These are phyloP conservation scores for Dothistroma pini DNA, from an alignment of 2,329 filamentous ascomycete genomes.

Conservation along the genomic window DNA sequence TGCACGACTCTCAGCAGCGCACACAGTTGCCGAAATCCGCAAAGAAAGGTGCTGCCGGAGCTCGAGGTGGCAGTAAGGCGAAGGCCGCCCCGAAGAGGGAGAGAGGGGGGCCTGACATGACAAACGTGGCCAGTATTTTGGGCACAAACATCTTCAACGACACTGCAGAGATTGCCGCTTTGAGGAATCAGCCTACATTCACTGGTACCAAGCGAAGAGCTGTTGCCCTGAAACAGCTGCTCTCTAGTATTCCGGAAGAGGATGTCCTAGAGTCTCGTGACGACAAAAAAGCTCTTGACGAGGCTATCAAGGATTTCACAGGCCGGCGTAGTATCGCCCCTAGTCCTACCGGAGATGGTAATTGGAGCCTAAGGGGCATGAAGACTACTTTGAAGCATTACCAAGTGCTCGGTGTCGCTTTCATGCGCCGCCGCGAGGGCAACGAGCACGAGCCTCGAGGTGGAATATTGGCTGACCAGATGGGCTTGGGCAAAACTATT, in stretches of 20 bases:
- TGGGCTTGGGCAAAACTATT: constrained; percentile 99
- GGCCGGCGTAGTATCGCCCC: constrained; percentile 27
- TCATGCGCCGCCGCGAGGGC: constrained; percentile 54
- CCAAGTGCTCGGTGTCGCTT: constrained; percentile 51
- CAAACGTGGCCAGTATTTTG: constrained; percentile 19
- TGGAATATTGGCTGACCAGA: constrained; percentile 95
- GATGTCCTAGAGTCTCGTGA: constrained; percentile 30
- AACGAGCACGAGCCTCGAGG: constrained; percentile 36
- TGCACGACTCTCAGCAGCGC: not conserved
- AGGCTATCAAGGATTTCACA: constrained; percentile 42
- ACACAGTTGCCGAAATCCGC: not conserved
- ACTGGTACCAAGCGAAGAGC: constrained; percentile 11
- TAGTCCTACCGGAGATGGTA: constrained; percentile 31
- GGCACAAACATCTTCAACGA: constrained; percentile 28
- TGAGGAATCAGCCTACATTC: constrained; percentile 25
- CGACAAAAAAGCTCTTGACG: constrained; percentile 39
- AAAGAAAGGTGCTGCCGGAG: not conserved
- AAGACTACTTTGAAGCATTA: constrained; percentile 44
- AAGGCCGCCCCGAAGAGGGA: constrained; percentile 9
- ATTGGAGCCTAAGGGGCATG: constrained; percentile 50
- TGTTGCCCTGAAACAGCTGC: constrained; percentile 39
- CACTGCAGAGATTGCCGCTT: constrained; percentile 13
- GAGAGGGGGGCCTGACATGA: constrained; percentile 7
- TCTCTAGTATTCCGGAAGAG: constrained; percentile 40
- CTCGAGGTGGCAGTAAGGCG: constrained; percentile 5